These are phyloP conservation scores for Microdochium paspali DNA, from an alignment of 2,329 filamentous ascomycete species.

Conservation along the genomic window DNA sequence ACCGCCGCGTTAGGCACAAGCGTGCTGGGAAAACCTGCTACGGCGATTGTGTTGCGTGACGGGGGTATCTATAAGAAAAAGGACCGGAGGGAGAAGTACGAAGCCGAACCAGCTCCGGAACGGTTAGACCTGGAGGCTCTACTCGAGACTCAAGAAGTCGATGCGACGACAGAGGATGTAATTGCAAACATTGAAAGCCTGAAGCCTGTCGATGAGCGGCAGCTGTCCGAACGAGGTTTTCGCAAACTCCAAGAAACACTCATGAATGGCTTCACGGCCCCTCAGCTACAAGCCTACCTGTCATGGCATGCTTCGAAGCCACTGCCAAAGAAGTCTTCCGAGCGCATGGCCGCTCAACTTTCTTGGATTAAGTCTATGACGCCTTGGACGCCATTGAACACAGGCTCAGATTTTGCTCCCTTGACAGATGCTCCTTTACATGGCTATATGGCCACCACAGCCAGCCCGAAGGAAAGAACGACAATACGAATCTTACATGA, in stretches of 20 bases:
- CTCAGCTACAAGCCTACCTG: conserved; percentile 36
- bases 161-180: conserved; percentile 23
- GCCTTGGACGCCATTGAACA: conserved; percentile 30
- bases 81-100: neutral
- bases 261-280: conserved; percentile 32
- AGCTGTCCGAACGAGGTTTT: conserved; percentile 30
- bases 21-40: conserved; percentile 28
- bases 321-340: neutral
- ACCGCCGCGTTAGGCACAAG: conserved; percentile 14
- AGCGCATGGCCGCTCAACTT: neutral
- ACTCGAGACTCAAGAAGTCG: conserved; percentile 14
- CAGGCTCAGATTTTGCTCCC: neutral
- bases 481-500: conserved; percentile 33
- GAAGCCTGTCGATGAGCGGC: conserved; percentile 27
- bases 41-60: conserved; percentile 38
- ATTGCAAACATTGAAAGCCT: conserved; percentile 35
- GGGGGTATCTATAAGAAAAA: conserved; percentile 9
- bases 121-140: conserved; percentile 22
- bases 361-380: conserved; percentile 30
- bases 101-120: conserved; percentile 8
- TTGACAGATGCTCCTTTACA: conserved; percentile 6
- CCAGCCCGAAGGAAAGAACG: conserved; percentile 28
- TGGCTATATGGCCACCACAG: conserved; percentile 17
- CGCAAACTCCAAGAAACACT: conserved; percentile 27
- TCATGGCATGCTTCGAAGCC: conserved; percentile 2